phyloP scores from a whole-genome alignment of 2,329 filamentous ascomycete species.

The Fusarium burgessii region DNA sequence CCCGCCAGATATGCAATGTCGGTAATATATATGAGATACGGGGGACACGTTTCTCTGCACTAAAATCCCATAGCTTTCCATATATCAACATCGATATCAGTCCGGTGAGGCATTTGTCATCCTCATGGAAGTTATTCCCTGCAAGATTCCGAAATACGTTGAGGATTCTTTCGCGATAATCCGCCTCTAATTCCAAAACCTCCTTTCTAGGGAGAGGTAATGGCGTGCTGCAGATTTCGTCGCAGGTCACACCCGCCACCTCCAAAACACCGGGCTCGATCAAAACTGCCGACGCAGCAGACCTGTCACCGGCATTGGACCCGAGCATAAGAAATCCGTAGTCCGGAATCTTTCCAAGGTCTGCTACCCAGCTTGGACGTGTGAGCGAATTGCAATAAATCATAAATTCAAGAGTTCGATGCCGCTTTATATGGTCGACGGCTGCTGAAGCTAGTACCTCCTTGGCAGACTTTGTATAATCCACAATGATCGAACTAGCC shows the following conservation, averaged over 20 bases:
- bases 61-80: neutral
- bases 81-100: neutral
- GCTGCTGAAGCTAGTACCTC: neutral
- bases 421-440: neutral
- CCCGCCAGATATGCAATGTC: neutral
- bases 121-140: rapidly evolving
- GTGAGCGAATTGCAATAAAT: neutral
- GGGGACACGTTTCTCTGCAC: rapidly evolving
- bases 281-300: neutral
- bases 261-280: neutral
- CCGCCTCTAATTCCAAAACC: neutral
- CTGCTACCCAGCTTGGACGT: neutral
- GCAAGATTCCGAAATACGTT: neutral
- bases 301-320: neutral
- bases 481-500: neutral
- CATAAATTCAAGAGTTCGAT: neutral
- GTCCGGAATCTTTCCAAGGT: neutral
- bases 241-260: neutral
- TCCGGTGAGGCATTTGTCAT: neutral
- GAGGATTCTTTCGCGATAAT: neutral
- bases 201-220: neutral
- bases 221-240: neutral
- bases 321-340: no score
- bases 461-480: neutral
- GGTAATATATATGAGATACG: no score